Evolutionary conservation across 108 stramenopile species (phyloP), one percentile per base, ranked within the genome.

Genomic region (Poteriospumella lacustris): DNA sequence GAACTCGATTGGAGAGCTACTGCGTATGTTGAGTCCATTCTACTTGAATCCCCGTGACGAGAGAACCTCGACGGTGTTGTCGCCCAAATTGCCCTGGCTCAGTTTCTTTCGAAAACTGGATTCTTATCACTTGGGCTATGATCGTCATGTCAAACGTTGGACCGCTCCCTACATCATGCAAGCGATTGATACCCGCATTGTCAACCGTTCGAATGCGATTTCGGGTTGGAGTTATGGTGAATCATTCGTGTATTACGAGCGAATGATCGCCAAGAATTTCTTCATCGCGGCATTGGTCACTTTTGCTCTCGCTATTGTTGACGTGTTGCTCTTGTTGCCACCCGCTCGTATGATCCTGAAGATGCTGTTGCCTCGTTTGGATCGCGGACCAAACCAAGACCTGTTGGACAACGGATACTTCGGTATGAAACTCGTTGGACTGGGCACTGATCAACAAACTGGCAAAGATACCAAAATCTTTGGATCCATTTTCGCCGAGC

Each of bases 151-250:
- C 36, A 67, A 67, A 19, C 9, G 39, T 19, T 67, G 64, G 64
- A 40, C 39, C 9, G 40, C 64, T 9, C 64, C 64, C 19, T 67
- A 40, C 31, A 15, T 67, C 9, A 67, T 67, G 64, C 64, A 67
- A 19, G 12, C 31, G 12, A 67, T 67, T 19, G 64, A 67, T 41
- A 67, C 64, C 36, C 64, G 64, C 40, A 19, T 67, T 40, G 64
- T 67, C 15, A 67, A 67, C 19, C 64, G 64, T 12, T 67, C 64
- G 39, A 67, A 67, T 67, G 64, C 40, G 9, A 9, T 67, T 19
- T 33, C 15, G 9, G 31, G 31, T 38, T 67, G 64, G 64, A 67
- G 40, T 38, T 67, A 67, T 41, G 64, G 64, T 40, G 19, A 41
- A 41, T 38, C 39, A 9, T 67, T 67, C 31, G 40, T 67, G 15